Conservation (phyloP, 768 basidiomycete species). For the Nidula microcarpa region DNA sequence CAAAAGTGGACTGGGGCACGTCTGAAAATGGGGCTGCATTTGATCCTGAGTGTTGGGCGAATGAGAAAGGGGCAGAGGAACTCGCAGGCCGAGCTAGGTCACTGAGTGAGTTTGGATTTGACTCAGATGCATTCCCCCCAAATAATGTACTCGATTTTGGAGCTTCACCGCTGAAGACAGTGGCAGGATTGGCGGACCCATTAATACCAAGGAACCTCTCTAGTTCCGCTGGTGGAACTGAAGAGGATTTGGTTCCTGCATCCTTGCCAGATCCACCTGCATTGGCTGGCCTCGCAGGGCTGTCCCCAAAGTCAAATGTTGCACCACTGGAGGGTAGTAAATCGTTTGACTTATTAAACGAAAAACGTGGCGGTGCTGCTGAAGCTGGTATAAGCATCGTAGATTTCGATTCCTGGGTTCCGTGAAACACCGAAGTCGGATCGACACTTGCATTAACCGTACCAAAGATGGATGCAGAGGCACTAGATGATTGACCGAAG, state of each 20-base stretch:
- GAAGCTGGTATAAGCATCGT: too few relatives aligned
- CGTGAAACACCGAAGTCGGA: too few relatives aligned
- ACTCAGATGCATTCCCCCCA: slow-evolving; percentile 13
- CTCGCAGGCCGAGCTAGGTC: slow-evolving; percentile 11
- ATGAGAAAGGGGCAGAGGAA: slow-evolving; percentile 29
- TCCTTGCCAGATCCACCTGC: too few relatives aligned
- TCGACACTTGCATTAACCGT: too few relatives aligned
- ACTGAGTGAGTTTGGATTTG: slow-evolving; percentile 3
- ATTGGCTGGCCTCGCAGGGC: too few relatives aligned
- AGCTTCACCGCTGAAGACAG: slow-evolving; percentile 11
- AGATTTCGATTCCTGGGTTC: too few relatives aligned
- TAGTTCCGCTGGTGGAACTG: neutral
- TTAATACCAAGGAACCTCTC: slow-evolving; percentile 1
- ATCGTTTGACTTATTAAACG: too few relatives aligned
- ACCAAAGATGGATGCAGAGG: slow-evolving; percentile 4
- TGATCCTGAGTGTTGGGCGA: slow-evolving; percentile 17
- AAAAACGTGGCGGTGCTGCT: too few relatives aligned
- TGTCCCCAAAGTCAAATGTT: too few relatives aligned
- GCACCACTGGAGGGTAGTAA: too few relatives aligned
- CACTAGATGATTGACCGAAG: neutral
- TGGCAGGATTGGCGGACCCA: slow-evolving; percentile 7
- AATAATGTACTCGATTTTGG: slow-evolving; percentile 10
- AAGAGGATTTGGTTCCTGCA: too few relatives aligned
- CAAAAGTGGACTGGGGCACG: too few relatives aligned
- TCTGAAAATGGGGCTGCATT: slow-evolving; percentile 5